A percentile compares a stretch with the other conserved stretches of the same genome.
Conservation (phyloP, 768 basidiomycete genomes). For the Lactarius trivialis region DNA sequence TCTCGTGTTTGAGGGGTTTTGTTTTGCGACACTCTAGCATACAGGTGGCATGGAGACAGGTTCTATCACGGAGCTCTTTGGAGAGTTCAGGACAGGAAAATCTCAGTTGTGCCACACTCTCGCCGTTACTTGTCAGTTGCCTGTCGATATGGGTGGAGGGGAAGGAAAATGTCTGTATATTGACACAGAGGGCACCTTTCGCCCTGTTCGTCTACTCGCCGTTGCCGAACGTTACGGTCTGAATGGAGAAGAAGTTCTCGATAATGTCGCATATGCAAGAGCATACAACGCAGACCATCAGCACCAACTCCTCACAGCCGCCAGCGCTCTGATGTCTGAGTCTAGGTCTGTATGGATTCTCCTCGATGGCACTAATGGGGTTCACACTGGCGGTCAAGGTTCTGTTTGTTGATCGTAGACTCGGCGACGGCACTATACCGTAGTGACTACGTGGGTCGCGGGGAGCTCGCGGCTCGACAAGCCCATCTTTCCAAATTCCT, state of each 20-base stretch:
- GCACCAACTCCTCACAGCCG: constrained; percentile 77
- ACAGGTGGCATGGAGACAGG: constrained; percentile 96
- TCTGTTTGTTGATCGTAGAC: constrained; percentile 93
- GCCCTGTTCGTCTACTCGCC: constrained; percentile 88
- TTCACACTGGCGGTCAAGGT: constrained; percentile 44
- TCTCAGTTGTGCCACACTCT: constrained; percentile 97
- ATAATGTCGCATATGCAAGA: constrained; percentile 96
- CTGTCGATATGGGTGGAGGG: constrained; percentile 95
- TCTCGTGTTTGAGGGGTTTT: neutral
- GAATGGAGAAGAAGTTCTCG: constrained; percentile 95
- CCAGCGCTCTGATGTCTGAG: constrained; percentile 98
- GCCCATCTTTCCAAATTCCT: constrained; percentile 95
- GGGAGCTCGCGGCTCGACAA: constrained; percentile 91
- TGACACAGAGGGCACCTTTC: constrained; percentile 98
- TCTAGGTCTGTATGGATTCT: constrained; percentile 57
- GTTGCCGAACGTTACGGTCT: constrained; percentile 96
- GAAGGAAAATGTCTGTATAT: constrained; percentile 99
- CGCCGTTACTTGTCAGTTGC: constrained; percentile 96
- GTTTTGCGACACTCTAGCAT: neutral
- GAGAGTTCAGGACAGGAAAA: constrained; percentile 98
- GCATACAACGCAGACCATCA: constrained; percentile 99
- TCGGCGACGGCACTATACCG: constrained; percentile 94
- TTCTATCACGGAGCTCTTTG: constrained; percentile 95
- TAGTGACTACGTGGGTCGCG: constrained; percentile 92
- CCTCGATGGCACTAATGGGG: constrained; percentile 22